phyloP scores from a whole-genome alignment of 1,284 basidiomycete genomes.

The Tylopilus sp. region DNA sequence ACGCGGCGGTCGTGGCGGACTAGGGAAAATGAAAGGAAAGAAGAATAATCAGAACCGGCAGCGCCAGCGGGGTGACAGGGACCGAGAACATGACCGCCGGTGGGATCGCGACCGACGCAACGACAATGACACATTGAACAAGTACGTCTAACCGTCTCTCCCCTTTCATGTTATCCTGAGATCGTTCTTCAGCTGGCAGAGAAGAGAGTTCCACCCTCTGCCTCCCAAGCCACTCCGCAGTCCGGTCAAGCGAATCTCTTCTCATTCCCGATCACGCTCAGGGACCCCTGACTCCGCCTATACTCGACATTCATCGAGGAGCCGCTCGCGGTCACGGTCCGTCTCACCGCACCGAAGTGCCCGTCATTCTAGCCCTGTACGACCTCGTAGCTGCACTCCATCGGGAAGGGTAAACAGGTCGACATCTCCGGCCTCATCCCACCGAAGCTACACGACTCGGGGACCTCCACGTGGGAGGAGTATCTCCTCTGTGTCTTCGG shows the following conservation, averaged over 20 bases:
- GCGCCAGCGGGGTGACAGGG: constrained; percentile 50
- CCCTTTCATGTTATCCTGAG: neutral
- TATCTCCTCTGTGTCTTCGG: constrained; percentile 43
- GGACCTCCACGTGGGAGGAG: constrained; percentile 38
- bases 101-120: constrained; percentile 57
- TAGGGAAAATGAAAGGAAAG: constrained; percentile 35
- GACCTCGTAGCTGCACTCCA: constrained; percentile 35
- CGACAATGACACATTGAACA: constrained; percentile 64
- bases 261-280: constrained; percentile 52
- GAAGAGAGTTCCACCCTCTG: constrained; percentile 41
- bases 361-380: constrained; percentile 44
- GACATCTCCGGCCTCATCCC: constrained; percentile 40
- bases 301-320: constrained; percentile 60
- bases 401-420: constrained; percentile 24
- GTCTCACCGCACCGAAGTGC: constrained; percentile 52
- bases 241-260: constrained; percentile 34
- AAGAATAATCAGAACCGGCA: constrained; percentile 41
- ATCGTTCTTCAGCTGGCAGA: constrained; percentile 44
- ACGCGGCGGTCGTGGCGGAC: constrained; percentile 38
- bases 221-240: constrained; percentile 34
- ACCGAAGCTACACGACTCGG: constrained; percentile 30
- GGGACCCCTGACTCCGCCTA: constrained; percentile 60
- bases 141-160: constrained; percentile 42
- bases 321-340: constrained; percentile 59
- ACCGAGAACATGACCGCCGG: constrained; percentile 38